Conservation (phyloP, 495 filamentous ascomycete species). For the Pyrenopolyporus hunteri region DNA sequence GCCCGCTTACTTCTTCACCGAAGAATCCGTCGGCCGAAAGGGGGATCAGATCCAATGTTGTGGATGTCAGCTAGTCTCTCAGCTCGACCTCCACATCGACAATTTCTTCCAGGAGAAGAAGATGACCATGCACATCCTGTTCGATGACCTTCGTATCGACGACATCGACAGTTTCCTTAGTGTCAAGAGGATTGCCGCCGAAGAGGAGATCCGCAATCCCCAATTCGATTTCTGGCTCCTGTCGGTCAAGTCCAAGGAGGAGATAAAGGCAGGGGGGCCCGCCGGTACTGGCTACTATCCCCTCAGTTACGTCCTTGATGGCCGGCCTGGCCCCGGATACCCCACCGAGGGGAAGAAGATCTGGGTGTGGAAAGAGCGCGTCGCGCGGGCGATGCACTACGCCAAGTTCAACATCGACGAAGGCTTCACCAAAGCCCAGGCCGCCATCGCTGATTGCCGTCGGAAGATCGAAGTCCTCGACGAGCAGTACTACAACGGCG, state of each 20-base stretch:
- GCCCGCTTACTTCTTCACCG: slow-evolving; percentile 25
- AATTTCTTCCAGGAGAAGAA: slow-evolving; percentile 14
- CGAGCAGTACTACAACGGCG: background rate
- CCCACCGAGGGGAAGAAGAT: background rate
- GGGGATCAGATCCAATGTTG: slow-evolving; percentile 1
- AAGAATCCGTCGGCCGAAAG: background rate
- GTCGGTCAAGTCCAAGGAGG: background rate
- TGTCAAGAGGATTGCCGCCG: background rate
- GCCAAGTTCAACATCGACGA: background rate
- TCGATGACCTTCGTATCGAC: background rate
- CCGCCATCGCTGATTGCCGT: background rate
- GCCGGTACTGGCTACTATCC: too few species aligned
- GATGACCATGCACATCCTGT: background rate
- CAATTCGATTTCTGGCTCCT: slow-evolving; percentile 5
- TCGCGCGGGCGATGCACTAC: background rate
- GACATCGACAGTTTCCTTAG: background rate
- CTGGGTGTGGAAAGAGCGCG: slow-evolving; percentile 5
- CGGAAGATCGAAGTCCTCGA: background rate
- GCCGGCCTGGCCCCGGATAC: background rate
- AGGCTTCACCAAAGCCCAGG: background rate
- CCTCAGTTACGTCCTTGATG: slow-evolving; percentile 13
- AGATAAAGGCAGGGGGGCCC: background rate
- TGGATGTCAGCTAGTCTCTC: slow-evolving; percentile 16
- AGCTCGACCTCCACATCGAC: slow-evolving; percentile 1
- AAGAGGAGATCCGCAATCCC: background rate